Evolutionary conservation across 495 filamentous ascomycete species (phyloP).

Genomic region (Lophiotrema nucula): DNA sequence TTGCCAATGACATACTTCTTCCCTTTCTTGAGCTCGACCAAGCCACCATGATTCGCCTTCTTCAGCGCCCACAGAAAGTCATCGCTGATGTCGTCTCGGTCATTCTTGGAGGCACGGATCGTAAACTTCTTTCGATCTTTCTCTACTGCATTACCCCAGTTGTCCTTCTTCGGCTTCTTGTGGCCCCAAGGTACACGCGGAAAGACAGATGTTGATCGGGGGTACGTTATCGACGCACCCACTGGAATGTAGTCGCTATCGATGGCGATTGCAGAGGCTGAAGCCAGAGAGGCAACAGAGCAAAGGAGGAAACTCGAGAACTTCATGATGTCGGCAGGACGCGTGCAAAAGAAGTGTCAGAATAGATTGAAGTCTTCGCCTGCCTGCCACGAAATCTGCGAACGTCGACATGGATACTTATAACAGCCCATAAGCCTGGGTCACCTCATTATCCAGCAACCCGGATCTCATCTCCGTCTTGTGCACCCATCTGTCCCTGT

Average conservation of each 20-base stretch:
- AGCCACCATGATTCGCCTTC: conserved; percentile 66
- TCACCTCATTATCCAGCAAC: too few species aligned
- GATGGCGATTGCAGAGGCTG: not conserved
- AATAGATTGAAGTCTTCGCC: not conserved
- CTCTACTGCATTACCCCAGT: conserved; percentile 22
- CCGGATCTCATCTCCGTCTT: not conserved
- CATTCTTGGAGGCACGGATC: conserved; percentile 18
- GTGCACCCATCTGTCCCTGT: too few species aligned
- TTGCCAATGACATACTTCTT: conserved; percentile 61
- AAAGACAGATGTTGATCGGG: not conserved
- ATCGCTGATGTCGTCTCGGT: conserved; percentile 20
- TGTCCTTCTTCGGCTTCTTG: conserved; percentile 11
- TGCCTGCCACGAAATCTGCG: not conserved
- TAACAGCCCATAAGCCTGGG: too few species aligned
- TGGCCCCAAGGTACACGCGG: not conserved
- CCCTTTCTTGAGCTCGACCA: conserved; percentile 57
- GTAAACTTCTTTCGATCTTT: conserved; percentile 23
- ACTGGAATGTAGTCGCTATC: conserved; percentile 8
- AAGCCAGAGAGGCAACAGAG: conserved; percentile 5
- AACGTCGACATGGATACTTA: too few species aligned
- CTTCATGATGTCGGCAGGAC: conserved; percentile 25
- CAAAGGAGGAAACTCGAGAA: not conserved
- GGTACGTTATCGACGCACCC: conserved; percentile 11
- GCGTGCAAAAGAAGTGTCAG: not conserved
- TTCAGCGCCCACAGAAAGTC: conserved; percentile 48